Conservation (phyloP, 108 stramenopile species). For the Pseudonitzschia multiseries region DNA sequence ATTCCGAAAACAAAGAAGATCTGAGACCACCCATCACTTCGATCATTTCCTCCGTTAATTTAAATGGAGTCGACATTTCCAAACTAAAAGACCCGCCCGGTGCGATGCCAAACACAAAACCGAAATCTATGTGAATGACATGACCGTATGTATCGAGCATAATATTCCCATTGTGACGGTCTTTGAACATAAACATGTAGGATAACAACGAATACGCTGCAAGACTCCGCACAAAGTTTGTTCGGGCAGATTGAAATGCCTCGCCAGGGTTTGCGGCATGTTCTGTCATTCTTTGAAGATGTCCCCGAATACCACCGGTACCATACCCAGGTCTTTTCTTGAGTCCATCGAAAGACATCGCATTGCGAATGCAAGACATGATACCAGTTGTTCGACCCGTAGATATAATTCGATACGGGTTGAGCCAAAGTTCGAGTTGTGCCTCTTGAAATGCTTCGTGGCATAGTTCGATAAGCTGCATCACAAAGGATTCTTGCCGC, state of each 20-base stretch:
- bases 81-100: slow-evolving; percentile 95
- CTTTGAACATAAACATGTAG: slow-evolving; percentile 96
- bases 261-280: slow-evolving; percentile 78
- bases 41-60: slow-evolving; percentile 96
- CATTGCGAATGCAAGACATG: slow-evolving; percentile 89
- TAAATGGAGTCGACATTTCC: slow-evolving; percentile 95
- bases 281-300: slow-evolving; percentile 81
- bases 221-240: slow-evolving; percentile 87
- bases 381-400: slow-evolving; percentile 90
- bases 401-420: slow-evolving; percentile 93
- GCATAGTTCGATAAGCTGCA: slow-evolving; percentile 94
- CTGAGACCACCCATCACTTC: slow-evolving; percentile 93
- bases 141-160: slow-evolving; percentile 95
- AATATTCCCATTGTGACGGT: slow-evolving; percentile 97
- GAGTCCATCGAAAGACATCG: slow-evolving; percentile 93
- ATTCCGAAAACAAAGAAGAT: slow-evolving; percentile 91
- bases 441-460: slow-evolving; percentile 91
- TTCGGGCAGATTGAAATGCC: slow-evolving; percentile 71
- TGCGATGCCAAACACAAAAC: slow-evolving; percentile 94
- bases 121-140: slow-evolving; percentile 99
- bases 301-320: slow-evolving; percentile 70
- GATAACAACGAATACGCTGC: slow-evolving; percentile 97
- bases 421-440: slow-evolving; percentile 83
- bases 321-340: slow-evolving; percentile 94
- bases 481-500: slow-evolving; percentile 93